Evolutionary conservation across 805 yeast genomes (phyloP).

Genomic region (Zygotorulaspora chibaensis): DNA sequence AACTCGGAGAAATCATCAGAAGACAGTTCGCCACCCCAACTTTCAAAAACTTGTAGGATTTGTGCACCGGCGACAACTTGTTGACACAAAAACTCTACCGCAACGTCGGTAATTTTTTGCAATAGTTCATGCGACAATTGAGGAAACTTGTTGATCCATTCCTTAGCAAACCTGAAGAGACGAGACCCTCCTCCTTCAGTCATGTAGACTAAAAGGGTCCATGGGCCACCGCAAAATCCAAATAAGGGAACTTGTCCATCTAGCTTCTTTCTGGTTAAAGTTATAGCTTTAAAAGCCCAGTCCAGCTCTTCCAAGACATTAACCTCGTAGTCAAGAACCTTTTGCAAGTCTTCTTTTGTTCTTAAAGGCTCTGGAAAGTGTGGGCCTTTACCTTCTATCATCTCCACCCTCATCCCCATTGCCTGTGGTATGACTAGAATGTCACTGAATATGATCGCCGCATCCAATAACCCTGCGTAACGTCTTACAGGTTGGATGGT

Average conservation of each 20-base stretch:
- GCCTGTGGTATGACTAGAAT: constrained; percentile 97
- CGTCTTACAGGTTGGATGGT: constrained; percentile 95
- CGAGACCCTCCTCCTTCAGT: constrained; percentile 96
- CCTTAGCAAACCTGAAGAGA: constrained; percentile 83
- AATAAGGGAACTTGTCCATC: constrained; percentile 89
- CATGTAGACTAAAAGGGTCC: constrained; percentile 96
- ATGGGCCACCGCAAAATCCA: constrained; percentile 97
- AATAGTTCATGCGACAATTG: constrained; percentile 65
- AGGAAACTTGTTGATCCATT: constrained; percentile 84
- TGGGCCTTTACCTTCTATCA: constrained; percentile 94
- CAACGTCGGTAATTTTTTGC: constrained; percentile 77
- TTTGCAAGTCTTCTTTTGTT: constrained; percentile 58
- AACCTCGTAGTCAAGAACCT: constrained; percentile 52
- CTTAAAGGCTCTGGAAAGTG: constrained; percentile 86
- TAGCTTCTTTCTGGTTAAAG: constrained; percentile 79
- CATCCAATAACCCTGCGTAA: constrained; percentile 84
- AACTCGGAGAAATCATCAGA: constrained; percentile 85
- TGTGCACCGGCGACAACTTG: constrained; percentile 98
- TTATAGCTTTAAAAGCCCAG: constrained; percentile 95
- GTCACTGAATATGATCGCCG: constrained; percentile 95
- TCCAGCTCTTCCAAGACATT: constrained; percentile 74
- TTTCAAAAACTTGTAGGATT: constrained; percentile 93
- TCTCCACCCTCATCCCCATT: constrained; percentile 91
- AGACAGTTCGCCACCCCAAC: constrained; percentile 97
- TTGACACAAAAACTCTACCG: constrained; percentile 86